Conservation (phyloP, 2,329 filamentous ascomycete genomes). For the Botrytis elliptica region DNA sequence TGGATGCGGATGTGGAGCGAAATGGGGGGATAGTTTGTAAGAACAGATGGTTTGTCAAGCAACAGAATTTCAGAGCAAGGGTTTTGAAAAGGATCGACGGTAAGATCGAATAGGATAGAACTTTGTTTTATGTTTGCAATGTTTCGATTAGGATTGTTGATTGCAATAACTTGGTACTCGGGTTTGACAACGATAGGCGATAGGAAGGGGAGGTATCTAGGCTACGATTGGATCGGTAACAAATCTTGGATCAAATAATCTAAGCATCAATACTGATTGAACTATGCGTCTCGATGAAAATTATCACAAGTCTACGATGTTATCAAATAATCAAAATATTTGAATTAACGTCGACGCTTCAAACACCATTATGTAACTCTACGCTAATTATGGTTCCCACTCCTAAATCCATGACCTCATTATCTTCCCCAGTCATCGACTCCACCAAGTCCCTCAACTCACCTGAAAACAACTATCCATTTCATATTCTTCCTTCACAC, state of each 20-base stretch:
- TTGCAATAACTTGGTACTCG: not conserved
- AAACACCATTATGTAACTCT: not conserved
- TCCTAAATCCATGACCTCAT: not conserved
- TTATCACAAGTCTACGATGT: not conserved
- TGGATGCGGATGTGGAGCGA: conserved; percentile 26
- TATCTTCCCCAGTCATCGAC: not conserved
- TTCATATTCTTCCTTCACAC: not conserved
- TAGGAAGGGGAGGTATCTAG: not conserved
- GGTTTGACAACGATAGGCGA: not conserved
- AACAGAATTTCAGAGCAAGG: conserved; percentile 31
- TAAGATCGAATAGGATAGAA: not conserved
- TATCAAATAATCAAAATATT: not conserved
- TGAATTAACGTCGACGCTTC: not conserved
- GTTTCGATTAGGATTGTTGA: not conserved
- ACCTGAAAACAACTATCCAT: not conserved
- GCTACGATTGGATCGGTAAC: not conserved
- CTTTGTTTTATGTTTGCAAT: too few species aligned
- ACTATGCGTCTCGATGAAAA: not conserved
- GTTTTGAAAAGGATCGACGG: conserved; percentile 19
- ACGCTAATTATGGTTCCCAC: not conserved
- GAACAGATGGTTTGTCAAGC: conserved; percentile 38
- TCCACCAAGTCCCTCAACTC: not conserved
- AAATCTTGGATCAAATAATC: not conserved
- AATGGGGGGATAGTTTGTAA: conserved; percentile 25
- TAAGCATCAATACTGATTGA: not conserved